Conservation (phyloP, 441 rosid genomes). For the Erysimum cheiri region DNA sequence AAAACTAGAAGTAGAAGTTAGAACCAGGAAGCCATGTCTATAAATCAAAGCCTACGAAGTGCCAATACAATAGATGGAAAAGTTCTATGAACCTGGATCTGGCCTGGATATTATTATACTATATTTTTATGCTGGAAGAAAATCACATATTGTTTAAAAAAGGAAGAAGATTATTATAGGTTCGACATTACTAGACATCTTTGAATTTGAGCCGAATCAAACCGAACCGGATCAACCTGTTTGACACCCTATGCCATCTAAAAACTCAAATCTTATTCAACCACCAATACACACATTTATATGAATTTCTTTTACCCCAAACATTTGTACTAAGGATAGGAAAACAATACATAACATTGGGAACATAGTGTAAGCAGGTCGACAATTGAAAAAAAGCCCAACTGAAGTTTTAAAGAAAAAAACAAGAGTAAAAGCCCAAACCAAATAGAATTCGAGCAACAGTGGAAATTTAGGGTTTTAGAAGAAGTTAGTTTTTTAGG, state of each 20-base stretch:
- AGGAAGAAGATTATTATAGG: too few species aligned
- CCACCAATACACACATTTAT: neutral
- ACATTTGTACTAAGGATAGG: too few species aligned
- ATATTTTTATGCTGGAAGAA: too few species aligned
- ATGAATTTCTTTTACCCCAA: too few species aligned
- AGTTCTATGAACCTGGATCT: neutral
- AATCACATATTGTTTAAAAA: too few species aligned
- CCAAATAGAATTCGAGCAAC: neutral
- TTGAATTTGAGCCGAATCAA: neutral
- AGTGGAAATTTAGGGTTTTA: constrained; percentile 30
- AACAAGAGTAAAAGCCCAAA: neutral
- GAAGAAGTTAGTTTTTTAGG: neutral
- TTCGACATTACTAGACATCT: neutral
- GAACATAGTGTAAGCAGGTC: neutral
- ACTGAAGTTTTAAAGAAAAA: neutral
- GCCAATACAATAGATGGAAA: neutral
- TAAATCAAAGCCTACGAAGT: neutral
- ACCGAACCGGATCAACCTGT: neutral
- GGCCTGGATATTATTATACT: too few species aligned
- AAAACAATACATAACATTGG: too few species aligned
- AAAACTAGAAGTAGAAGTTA: neutral
- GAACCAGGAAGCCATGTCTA: neutral
- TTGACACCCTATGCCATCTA: too few species aligned
- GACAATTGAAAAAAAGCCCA: constrained; percentile 34
- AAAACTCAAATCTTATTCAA: neutral